Conservation (phyloP, 1,284 basidiomycete genomes). For the Gomphus bonarii region DNA sequence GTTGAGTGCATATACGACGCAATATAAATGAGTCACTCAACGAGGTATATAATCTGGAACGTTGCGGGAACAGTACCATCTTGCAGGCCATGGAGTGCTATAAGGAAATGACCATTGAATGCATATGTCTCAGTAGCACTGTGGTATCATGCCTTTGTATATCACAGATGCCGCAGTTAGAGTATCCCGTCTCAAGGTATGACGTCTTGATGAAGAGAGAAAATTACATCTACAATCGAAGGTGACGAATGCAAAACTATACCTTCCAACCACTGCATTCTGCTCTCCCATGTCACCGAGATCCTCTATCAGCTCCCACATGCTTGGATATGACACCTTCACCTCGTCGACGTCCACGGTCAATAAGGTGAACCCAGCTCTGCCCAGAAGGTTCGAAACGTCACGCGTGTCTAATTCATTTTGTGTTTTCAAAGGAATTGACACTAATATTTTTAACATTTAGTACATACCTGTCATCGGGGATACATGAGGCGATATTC, state of each 20-base stretch:
- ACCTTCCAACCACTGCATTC: slow-evolving; percentile 84
- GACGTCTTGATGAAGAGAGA: slow-evolving; percentile 34
- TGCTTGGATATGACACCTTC: slow-evolving; percentile 83
- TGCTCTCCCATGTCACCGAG: slow-evolving; percentile 93
- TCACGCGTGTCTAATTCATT: slow-evolving; percentile 66
- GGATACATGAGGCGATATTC: slow-evolving; percentile 89
- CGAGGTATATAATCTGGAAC: slow-evolving; percentile 90
- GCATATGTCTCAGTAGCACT: neutral
- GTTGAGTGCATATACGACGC: slow-evolving; percentile 2
- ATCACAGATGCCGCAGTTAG: slow-evolving; percentile 86
- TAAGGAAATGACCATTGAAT: neutral
- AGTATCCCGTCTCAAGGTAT: slow-evolving; percentile 76
- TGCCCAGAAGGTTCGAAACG: slow-evolving; percentile 81
- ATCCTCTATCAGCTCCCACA: slow-evolving; percentile 95
- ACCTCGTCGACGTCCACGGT: slow-evolving; percentile 97
- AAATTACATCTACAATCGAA: neutral
- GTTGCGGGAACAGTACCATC: slow-evolving; percentile 88
- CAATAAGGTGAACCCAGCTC: slow-evolving; percentile 89
- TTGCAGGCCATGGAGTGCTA: slow-evolving; percentile 78
- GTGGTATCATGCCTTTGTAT: slow-evolving; percentile 62
- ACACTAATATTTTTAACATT: neutral
- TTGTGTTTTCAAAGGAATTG: neutral
- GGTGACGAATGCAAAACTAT: slow-evolving; percentile 15
- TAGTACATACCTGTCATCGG: slow-evolving; percentile 81
- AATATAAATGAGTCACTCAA: slow-evolving; percentile 31